Evolutionary conservation across 306 rosid species (phyloP), one percentile per base, ranked within the genome.

Genomic region (Lathyrus sativus): DNA sequence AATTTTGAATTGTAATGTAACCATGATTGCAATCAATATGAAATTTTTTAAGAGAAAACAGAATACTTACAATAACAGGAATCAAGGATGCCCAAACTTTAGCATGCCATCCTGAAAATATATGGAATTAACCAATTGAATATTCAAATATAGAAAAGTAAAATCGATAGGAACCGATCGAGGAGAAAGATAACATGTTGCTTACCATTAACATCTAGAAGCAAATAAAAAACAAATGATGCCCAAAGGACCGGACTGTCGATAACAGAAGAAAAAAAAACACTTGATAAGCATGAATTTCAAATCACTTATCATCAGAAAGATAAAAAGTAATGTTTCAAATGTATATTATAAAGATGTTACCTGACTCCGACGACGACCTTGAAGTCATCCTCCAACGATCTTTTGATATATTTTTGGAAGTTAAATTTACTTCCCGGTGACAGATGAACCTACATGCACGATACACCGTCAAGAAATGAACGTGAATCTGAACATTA

Each of bases 381-480:
- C 76, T 90, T 82, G 88, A 90, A 95, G 87, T 95, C 99, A 75
- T 95, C 99, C 79, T 95, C 99, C 76, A 95, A 79, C 0, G 99
- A 95, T 84, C 97, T 84, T 76, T 90, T 90, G 75, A 95, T 90
- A 70, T 95, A 90, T 79, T 88, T 90, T 78, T 95, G 96, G 76
- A 95, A 95, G n/a, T n/a, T n/a, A n/a, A n/a, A n/a, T n/a, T n/a
- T n/a, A n/a, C n/a, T n/a, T n/a, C n/a, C n/a, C n/a, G 99, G 88
- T 67, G 91, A 85, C 62, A 95, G 63, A 57, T 95, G 99, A 45
- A 73, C 95, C n/a, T n/a, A n/a, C n/a, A n/a, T n/a, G n/a, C n/a
- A n/a, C n/a, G n/a, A n/a, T n/a, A n/a, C n/a, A n/a, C n/a, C n/a
- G n/a, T n/a, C n/a, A n/a, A n/a, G n/a, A n/a, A n/a, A n/a, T n/a